A percentile compares a stretch with the other conserved stretches of the same genome.
These are phyloP conservation scores for Hypoxylon fuscum DNA, from an alignment of 495 filamentous ascomycete species.

Conservation along the genomic window DNA sequence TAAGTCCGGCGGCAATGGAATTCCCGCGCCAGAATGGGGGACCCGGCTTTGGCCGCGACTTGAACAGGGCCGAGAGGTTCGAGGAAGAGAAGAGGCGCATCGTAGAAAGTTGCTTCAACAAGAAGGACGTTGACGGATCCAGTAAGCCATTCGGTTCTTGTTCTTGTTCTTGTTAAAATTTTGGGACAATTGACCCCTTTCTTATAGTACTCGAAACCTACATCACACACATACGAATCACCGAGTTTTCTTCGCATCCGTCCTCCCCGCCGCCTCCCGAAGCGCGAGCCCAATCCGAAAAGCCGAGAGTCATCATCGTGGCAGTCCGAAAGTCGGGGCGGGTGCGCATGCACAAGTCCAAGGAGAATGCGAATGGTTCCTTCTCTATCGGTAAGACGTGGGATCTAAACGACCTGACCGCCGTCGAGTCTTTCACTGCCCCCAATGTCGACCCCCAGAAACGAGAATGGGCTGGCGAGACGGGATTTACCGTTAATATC, in stretches of 20 bases:
- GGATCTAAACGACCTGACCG: constrained; percentile 85
- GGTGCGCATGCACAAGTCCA: constrained; percentile 94
- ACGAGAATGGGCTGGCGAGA: constrained; percentile 78
- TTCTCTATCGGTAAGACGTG: constrained; percentile 99
- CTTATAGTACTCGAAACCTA: constrained; percentile 86
- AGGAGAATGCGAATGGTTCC: constrained; percentile 90
- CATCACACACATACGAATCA: constrained; percentile 93
- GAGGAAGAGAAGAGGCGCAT: constrained; percentile 96
- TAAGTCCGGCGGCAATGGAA: constrained; percentile 37
- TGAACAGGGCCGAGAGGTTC: constrained; percentile 85
- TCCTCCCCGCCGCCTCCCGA: constrained; percentile 83
- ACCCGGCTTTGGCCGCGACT: constrained; percentile 45
- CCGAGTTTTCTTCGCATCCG: constrained; percentile 85
- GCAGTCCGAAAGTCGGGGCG: constrained; percentile 90
- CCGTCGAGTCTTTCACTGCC: constrained; percentile 79
- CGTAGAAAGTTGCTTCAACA: constrained; percentile 88
- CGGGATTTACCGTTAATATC: constrained; percentile 88
- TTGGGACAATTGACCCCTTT: too few species aligned
- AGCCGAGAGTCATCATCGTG: constrained; percentile 88
- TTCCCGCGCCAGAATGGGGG: constrained; percentile 40
- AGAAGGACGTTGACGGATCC: constrained; percentile 82
- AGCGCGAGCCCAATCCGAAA: constrained; percentile 75
- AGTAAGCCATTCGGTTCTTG: constrained; percentile 69
- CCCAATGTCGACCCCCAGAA: constrained; percentile 69
- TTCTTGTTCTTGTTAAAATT: too few species aligned